These are phyloP conservation scores for Agrocybe praecox DNA, from an alignment of 768 basidiomycete genomes.

Conservation along the genomic window DNA sequence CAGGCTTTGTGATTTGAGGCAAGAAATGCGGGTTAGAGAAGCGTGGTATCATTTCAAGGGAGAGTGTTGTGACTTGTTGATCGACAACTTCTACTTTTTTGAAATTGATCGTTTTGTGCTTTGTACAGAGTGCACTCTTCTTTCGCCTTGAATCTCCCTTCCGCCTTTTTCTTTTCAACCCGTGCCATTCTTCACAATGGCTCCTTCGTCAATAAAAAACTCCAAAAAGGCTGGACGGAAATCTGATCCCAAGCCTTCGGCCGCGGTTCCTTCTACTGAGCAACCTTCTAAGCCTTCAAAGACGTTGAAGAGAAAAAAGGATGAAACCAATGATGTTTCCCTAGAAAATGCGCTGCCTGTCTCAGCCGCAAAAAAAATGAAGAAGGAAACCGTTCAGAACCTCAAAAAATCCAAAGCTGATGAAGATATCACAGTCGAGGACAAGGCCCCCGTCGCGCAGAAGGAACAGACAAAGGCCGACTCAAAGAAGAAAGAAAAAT, in stretches of 20 bases:
- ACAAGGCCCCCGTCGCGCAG: too few species aligned
- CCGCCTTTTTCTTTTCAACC: background rate
- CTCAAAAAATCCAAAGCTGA: slow-evolving; percentile 2
- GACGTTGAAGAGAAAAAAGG: slow-evolving; percentile 32
- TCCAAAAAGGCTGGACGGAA: slow-evolving; percentile 14
- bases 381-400: slow-evolving; percentile 16
- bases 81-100: slow-evolving; percentile 19
- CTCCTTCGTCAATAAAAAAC: slow-evolving; percentile 9
- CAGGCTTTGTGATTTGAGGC: slow-evolving; percentile 28
- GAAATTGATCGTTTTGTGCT: background rate
- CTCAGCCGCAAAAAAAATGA: slow-evolving; percentile 15
- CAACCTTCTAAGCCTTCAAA: slow-evolving; percentile 19
- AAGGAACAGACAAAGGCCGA: slow-evolving; percentile 6
- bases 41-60: slow-evolving; percentile 29
- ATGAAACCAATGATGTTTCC: slow-evolving; percentile 13
- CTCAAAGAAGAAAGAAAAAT: background rate
- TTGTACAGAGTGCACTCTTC: background rate
- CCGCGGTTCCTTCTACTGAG: slow-evolving; percentile 4
- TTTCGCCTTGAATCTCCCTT: background rate
- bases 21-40: slow-evolving; percentile 51
- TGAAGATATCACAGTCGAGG: slow-evolving; percentile 1
- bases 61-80: slow-evolving; percentile 29
- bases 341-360: slow-evolving; percentile 11
- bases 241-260: slow-evolving; percentile 3
- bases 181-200: background rate